Percentiles rank a stretch among this genome's conserved stretches.
phyloP scores from a whole-genome alignment of 805 yeast species.

The Suhomyces prunicola region DNA sequence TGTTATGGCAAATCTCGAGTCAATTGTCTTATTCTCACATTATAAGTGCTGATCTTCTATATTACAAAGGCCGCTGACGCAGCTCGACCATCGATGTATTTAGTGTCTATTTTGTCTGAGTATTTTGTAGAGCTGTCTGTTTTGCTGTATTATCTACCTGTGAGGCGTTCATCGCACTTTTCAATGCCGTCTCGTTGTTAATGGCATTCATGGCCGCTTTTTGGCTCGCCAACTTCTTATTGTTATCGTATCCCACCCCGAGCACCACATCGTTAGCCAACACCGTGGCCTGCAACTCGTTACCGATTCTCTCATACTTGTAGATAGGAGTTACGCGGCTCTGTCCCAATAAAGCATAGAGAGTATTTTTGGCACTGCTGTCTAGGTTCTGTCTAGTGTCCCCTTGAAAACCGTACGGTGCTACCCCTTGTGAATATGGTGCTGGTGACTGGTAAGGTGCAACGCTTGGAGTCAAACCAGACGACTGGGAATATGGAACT shows the following conservation, averaged over 20 bases:
- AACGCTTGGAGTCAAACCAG: neutral
- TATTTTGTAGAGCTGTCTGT: too few species aligned
- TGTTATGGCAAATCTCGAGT: too few species aligned
- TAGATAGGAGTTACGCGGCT: slow-evolving; percentile 30
- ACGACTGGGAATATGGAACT: neutral
- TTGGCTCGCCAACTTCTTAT: slow-evolving; percentile 37
- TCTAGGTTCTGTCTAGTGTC: slow-evolving; percentile 10
- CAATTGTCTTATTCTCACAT: too few species aligned
- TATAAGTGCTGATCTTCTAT: too few species aligned
- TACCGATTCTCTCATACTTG: slow-evolving; percentile 15
- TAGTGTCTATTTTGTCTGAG: too few species aligned
- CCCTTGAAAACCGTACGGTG: neutral
- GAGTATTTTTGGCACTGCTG: slow-evolving; percentile 25
- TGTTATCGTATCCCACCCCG: slow-evolving; percentile 30
- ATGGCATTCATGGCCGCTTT: slow-evolving; percentile 37
- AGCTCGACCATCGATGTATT: too few species aligned
- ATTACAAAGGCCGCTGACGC: too few species aligned
- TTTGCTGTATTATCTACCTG: too few species aligned
- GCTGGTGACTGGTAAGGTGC: slow-evolving; percentile 11
- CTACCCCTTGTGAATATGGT: neutral
- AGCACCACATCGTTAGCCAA: slow-evolving; percentile 28
- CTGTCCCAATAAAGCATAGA: slow-evolving; percentile 26
- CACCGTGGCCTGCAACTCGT: slow-evolving; percentile 24
- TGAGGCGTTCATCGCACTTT: neutral
- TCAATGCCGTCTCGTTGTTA: slow-evolving; percentile 11